Base-by-base conservation (phyloP, 2,329 filamentous ascomycete genomes). In the Aureobasidium mangrovei region DNA sequence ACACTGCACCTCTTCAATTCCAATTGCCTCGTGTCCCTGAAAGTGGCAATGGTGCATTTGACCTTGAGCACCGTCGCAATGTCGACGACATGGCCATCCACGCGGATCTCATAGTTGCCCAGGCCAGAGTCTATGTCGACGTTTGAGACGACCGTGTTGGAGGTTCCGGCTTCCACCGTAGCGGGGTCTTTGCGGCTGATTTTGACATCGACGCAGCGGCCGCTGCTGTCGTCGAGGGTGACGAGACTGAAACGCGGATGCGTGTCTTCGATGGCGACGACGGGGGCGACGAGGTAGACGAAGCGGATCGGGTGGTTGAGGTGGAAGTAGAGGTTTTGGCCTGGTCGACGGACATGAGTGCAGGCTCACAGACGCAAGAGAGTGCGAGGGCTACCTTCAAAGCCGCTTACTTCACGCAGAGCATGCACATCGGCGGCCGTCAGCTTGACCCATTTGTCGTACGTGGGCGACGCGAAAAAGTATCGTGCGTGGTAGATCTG, bases 361-460 rank as follows among this genome's bases (percentile, higher is more conserved):
- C 24, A 18, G 10, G 5, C 39, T 41, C 12, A 35, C 10, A 10
- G 32, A 55, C 31, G 44, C 18, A 1, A 18, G 18, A 18, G 18
- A 18, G 18, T 18, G 18, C 18, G 18, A 18, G 18, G 18, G 61
- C 26, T 71, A 78, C 79, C 77, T 69, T 74, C 72, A 62, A 78
- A 82, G 2, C 72, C 75, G 5, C 63, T 65, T 41, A 74, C 71
- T 51, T 69, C 66, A 27, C 70, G 69, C 33, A 84, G 67, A 7
- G 67, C 67, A 61, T 80, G 79, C 38, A 84, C 73, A 65, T 82
- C 78, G 29, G 70, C 69, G 12, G 73, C 72, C 1, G 77, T 76
- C 59, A 85, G 71, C 63, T 82, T 82, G 66, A 82, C 81, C 82
- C 82, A 85, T 63, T 72, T 65, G 68, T 78, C 75, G 67, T 76